These are phyloP conservation scores for Psilocybe sp. DNA, from an alignment of 768 basidiomycete species.

Conservation along the genomic window DNA sequence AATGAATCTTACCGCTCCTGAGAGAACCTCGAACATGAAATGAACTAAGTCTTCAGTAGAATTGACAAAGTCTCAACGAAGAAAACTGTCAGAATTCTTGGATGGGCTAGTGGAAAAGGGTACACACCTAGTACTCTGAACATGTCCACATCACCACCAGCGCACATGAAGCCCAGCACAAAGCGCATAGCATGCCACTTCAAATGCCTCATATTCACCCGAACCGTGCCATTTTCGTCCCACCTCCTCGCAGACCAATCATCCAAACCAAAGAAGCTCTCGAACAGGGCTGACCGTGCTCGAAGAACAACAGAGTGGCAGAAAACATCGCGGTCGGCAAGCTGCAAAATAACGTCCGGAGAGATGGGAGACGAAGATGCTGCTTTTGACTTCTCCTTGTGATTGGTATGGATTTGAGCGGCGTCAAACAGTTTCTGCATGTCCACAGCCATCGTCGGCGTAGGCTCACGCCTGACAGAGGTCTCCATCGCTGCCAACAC, in stretches of 20 bases:
- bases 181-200: constrained; percentile 71
- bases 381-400: background rate
- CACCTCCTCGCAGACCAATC: constrained; percentile 77
- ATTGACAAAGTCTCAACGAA: constrained; percentile 52
- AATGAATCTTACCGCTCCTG: constrained; percentile 63
- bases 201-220: constrained; percentile 71
- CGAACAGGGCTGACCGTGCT: constrained; percentile 80
- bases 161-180: constrained; percentile 76
- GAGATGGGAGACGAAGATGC: constrained; percentile 25
- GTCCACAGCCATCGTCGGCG: constrained; percentile 46
- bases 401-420: constrained; percentile 20
- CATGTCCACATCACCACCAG: constrained; percentile 62
- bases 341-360: constrained; percentile 69
- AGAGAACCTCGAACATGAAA: constrained; percentile 85
- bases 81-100: constrained; percentile 3
- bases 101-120: background rate
- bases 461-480: constrained; percentile 53
- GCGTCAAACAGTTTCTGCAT: constrained; percentile 47
- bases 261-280: constrained; percentile 75
- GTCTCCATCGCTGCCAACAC: constrained; percentile 57
- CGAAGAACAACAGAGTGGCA: constrained; percentile 78
- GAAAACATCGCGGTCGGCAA: constrained; percentile 63
- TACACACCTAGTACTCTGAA: constrained; percentile 69
- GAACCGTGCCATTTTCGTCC: constrained; percentile 47
- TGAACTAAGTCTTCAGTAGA: constrained; percentile 76